phyloP scores from a whole-genome alignment of 768 basidiomycete species.

The Pleurotus pulmonarius region DNA sequence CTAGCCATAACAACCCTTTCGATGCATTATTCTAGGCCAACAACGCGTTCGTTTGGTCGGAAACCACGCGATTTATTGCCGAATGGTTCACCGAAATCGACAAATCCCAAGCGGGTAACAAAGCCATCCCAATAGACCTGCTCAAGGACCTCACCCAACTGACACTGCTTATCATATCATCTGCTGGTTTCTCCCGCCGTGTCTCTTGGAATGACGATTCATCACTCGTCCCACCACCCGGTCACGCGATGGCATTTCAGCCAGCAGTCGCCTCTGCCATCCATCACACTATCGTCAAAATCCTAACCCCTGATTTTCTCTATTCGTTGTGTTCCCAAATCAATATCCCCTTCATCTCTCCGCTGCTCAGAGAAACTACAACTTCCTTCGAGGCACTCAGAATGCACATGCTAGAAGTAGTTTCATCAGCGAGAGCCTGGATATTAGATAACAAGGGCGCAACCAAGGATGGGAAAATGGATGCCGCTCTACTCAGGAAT shows the following conservation, averaged over 20 bases:
- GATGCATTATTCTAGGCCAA: conserved; percentile 24
- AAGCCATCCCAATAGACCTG: conserved; percentile 16
- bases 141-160: conserved; percentile 19
- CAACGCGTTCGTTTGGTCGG: conserved; percentile 45
- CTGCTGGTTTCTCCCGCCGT: conserved; percentile 29
- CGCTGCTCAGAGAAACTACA: conserved; percentile 15
- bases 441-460: conserved; percentile 14
- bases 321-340: conserved; percentile 11
- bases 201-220: conserved; percentile 22
- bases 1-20: neutral
- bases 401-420: conserved; percentile 26
- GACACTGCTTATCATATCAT: conserved; percentile 24
- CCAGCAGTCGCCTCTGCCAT: conserved; percentile 18
- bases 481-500: conserved; percentile 28
- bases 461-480: conserved; percentile 8
- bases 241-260: conserved; percentile 24
- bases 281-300: conserved; percentile 18
- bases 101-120: neutral
- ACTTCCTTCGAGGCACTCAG: conserved; percentile 25
- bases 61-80: conserved; percentile 32
- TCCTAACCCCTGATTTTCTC: conserved; percentile 23
- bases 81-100: conserved; percentile 42
- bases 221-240: conserved; percentile 9
- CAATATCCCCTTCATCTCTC: conserved; percentile 26
- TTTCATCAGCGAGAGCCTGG: conserved; percentile 22